phyloP scores from a whole-genome alignment of 805 yeast species.

The Myxozyma sirexii region DNA sequence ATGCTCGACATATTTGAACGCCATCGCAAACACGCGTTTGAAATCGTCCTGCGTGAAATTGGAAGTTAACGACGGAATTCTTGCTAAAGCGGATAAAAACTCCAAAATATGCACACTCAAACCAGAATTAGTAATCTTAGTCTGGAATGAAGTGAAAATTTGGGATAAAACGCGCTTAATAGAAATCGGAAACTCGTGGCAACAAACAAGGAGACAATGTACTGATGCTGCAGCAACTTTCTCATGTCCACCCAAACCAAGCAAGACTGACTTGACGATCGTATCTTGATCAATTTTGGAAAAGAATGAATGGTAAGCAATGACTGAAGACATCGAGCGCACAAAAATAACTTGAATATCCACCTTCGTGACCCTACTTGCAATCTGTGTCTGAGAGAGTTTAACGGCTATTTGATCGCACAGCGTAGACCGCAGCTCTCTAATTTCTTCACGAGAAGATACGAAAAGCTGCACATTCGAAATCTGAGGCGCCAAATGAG shows the following conservation, averaged over 20 bases:
- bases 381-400: constrained; percentile 50
- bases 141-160: constrained; percentile 73
- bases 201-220: constrained; percentile 72
- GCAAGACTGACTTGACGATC: constrained; percentile 59
- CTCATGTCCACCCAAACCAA: constrained; percentile 74
- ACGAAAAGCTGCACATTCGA: constrained; percentile 59
- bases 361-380: constrained; percentile 53
- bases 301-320: constrained; percentile 60
- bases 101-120: constrained; percentile 77
- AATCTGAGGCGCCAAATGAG: constrained; percentile 72
- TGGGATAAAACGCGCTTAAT: constrained; percentile 60
- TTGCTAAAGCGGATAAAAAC: constrained; percentile 65
- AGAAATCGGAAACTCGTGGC: constrained; percentile 77
- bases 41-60: constrained; percentile 77
- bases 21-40: constrained; percentile 79
- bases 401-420: constrained; percentile 63
- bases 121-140: constrained; percentile 67
- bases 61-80: constrained; percentile 66
- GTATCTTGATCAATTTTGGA: constrained; percentile 63
- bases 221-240: constrained; percentile 76
- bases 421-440: constrained; percentile 49
- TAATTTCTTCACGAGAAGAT: constrained; percentile 47
- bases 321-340: constrained; percentile 55
- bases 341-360: constrained; percentile 69
- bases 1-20: constrained; percentile 76